Base-by-base conservation (phyloP, 129 eudicot genomes). In the Rutidosis leptorrhynchoides region DNA sequence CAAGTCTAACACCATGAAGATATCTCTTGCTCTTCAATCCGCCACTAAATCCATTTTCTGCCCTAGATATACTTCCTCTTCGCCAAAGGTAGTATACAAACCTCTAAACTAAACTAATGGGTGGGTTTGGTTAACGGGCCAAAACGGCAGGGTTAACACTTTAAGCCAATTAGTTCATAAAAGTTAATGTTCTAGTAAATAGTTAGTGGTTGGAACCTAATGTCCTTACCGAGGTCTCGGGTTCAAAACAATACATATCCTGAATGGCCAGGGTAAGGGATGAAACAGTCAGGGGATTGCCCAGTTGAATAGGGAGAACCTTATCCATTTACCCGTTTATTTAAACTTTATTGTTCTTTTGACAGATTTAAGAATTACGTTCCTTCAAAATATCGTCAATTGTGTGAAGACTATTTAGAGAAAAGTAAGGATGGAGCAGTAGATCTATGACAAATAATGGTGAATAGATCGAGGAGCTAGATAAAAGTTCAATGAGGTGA, bases 51-150 rank as follows among this genome's bases (percentile, higher is more conserved):
- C n/a, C 89, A 72, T 89, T 93, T 70, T 86, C 92, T 69, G 67
- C 77, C 63, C 96, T 89, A 25, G 96, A 82, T 71, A 88, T 96
- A 73, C 82, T 80, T 46, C 80, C 82, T 57, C 98, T 93, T 76
- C 96, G 85, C 49, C 88, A 80, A 70, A 85, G 99, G 99, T n/a
- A n/a, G n/a, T 93, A 85, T 21, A 30, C 1, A 35, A 35, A 71
- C 28, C 33, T 75, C 16, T 77, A 49, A 37, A 25, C 40, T 49
- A 20, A 14, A n/a, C n/a, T n/a, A n/a, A n/a, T 20, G 22, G 22
- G 23, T 11, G 22, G 55, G 24, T 17, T 7, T 3, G 24, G 11
- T n/a, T 40, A 43, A 42, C 9, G 4, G 55, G 15, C 24, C 23
- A 43, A 42, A 64, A 48, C 22, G 1, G 17, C n/a, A 4, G 0